Percentiles rank a stretch among this genome's conserved stretches.
These are phyloP conservation scores for Sutorius australiensis DNA, from an alignment of 768 basidiomycete genomes.

Conservation along the genomic window DNA sequence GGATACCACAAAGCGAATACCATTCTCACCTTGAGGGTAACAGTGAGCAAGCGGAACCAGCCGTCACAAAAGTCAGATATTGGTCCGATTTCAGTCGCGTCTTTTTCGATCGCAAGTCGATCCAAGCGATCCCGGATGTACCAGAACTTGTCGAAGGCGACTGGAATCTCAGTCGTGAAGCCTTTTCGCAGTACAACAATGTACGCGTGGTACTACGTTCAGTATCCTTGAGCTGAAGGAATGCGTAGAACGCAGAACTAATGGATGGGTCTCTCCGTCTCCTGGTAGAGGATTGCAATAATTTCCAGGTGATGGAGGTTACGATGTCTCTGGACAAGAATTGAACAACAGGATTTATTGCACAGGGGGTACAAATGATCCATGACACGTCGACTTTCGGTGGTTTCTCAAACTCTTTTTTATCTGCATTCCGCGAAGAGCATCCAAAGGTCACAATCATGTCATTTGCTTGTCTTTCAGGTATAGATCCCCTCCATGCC, in stretches of 20 bases:
- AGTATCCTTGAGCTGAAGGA: not conserved
- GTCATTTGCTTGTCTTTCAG: constrained; percentile 56
- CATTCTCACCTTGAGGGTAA: constrained; percentile 38
- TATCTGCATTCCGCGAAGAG: constrained; percentile 65
- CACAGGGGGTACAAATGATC: constrained; percentile 66
- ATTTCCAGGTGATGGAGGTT: constrained; percentile 51
- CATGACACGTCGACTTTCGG: constrained; percentile 64
- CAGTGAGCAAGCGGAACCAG: constrained; percentile 7
- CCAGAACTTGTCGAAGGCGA: constrained; percentile 48
- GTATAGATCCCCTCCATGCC: constrained; percentile 30
- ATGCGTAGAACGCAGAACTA: constrained; percentile 50
- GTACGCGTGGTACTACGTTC: constrained; percentile 34
- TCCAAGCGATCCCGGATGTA: constrained; percentile 60
- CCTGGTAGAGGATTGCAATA: constrained; percentile 73
- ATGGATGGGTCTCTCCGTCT: constrained; percentile 67
- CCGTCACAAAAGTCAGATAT: constrained; percentile 35
- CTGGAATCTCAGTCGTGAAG: constrained; percentile 53
- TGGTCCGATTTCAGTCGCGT: constrained; percentile 54
- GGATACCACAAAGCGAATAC: constrained; percentile 52
- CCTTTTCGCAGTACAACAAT: constrained; percentile 52
- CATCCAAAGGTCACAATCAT: constrained; percentile 58
- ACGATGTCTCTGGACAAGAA: not conserved
- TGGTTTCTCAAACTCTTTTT: constrained; percentile 55
- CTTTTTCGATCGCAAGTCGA: constrained; percentile 58
- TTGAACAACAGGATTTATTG: not conserved